Percentiles rank a stretch among this genome's conserved stretches.
These are phyloP conservation scores for Raddia guianensis DNA, from an alignment of 176 grass and related monocot genomes.

Conservation along the genomic window DNA sequence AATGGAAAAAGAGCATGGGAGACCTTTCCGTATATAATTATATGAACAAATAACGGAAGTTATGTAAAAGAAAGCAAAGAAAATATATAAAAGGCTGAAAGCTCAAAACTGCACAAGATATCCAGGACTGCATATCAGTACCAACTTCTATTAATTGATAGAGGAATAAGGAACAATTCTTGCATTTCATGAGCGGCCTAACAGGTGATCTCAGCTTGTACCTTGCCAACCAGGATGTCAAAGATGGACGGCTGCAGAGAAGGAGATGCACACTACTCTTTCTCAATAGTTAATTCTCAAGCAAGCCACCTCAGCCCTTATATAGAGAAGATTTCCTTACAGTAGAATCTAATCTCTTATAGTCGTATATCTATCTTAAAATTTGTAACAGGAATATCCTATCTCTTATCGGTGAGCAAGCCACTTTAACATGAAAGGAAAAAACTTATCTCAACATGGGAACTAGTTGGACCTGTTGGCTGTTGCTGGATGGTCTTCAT, in stretches of 20 bases:
- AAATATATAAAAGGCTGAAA: not conserved
- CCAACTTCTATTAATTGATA: not conserved
- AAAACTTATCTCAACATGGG: not conserved
- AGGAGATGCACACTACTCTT: not conserved
- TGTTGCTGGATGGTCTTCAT: not conserved
- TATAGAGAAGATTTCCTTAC: not conserved
- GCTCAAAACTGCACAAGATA: not conserved
- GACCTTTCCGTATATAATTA: not conserved
- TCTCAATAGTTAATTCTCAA: not conserved
- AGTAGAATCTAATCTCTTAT: not conserved
- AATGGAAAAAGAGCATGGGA: too few species aligned
- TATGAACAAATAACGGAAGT: not conserved
- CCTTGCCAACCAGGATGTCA: not conserved
- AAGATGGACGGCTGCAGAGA: not conserved
- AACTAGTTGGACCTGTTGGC: not conserved
- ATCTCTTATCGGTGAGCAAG: not conserved
- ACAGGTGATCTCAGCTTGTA: not conserved
- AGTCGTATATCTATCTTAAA: not conserved
- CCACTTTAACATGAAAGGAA: not conserved
- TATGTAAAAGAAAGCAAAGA: not conserved
- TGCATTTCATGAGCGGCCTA: not conserved
- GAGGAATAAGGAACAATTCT: too few species aligned
- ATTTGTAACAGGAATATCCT: not conserved
- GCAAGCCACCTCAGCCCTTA: not conserved
- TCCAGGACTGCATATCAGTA: not conserved